Evolutionary conservation across 352 stramenopile genomes (phyloP).

Genomic region (Phytophthora macrochlamydospora): DNA sequence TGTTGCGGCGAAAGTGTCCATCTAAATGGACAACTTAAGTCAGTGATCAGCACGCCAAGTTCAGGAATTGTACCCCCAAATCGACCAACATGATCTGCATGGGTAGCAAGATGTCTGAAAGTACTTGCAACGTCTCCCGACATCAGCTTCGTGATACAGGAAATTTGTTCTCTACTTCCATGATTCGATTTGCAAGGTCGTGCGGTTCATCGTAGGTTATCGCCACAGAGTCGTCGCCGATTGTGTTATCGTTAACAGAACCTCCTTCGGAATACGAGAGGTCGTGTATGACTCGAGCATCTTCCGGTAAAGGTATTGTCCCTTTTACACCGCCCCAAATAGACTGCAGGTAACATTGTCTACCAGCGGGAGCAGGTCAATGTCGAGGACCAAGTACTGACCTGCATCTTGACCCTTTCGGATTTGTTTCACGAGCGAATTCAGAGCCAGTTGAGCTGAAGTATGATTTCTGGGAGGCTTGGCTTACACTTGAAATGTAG

Average conservation of each 20-base stretch:
- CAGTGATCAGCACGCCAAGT: conserved; percentile 8
- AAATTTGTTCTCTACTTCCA: conserved; percentile 16
- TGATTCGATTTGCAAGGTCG: conserved; percentile 3
- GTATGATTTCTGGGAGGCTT: conserved; percentile 8
- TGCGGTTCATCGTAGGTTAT: conserved; percentile 10
- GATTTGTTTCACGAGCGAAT: conserved; percentile 15
- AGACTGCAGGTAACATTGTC: conserved; percentile 11
- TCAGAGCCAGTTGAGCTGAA: conserved; percentile 7
- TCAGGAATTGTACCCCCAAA: conserved; percentile 10
- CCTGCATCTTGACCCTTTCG: conserved; percentile 13
- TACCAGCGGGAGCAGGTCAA: not conserved
- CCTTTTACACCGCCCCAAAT: conserved; percentile 15
- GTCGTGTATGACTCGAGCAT: conserved; percentile 19
- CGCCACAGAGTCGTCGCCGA: conserved; percentile 1
- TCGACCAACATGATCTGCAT: conserved; percentile 14
- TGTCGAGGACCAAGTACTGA: conserved; percentile 18
- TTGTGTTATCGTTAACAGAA: conserved; percentile 14
- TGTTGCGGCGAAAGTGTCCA: conserved; percentile 13
- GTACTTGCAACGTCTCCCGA: conserved; percentile 13
- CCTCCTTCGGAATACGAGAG: not conserved
- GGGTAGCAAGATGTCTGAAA: conserved; percentile 9
- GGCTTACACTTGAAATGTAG: not conserved
- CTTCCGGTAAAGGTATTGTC: not conserved
- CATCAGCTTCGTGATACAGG: conserved; percentile 14
- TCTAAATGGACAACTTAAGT: conserved; percentile 15